Percentiles rank a stretch among this genome's conserved stretches.
Evolutionary conservation across 2,329 filamentous ascomycete genomes (phyloP).

Genomic region (Macrophomina pseudophaseolina): DNA sequence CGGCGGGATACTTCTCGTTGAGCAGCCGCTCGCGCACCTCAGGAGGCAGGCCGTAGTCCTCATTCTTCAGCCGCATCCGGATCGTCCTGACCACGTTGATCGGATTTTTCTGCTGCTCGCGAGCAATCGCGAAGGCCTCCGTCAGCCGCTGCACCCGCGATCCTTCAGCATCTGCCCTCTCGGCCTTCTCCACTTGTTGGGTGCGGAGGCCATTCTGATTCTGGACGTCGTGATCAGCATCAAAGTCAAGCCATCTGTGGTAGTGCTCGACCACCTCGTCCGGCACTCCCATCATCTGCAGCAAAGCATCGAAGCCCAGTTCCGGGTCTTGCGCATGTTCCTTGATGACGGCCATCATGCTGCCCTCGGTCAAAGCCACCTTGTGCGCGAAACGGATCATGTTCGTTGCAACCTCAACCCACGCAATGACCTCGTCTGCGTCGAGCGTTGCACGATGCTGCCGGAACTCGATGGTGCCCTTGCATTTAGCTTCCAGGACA

Average conservation of each 20-base stretch:
- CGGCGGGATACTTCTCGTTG: not conserved
- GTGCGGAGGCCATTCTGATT: not conserved
- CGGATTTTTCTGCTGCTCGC: not conserved
- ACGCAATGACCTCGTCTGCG: constrained; percentile 33
- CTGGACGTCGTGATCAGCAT: not conserved
- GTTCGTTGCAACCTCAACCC: constrained; percentile 33
- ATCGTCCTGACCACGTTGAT: not conserved
- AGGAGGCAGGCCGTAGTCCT: not conserved
- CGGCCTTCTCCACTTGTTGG: not conserved
- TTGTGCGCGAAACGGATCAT: constrained; percentile 10
- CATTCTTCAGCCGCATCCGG: not conserved
- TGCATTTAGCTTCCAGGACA: not conserved
- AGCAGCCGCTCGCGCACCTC: not conserved
- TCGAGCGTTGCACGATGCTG: constrained; percentile 37
- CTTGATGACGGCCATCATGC: not conserved
- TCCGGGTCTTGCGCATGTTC: not conserved
- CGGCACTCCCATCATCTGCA: not conserved
- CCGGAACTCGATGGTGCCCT: constrained; percentile 38
- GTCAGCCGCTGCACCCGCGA: not conserved
- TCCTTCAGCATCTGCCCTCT: not conserved
- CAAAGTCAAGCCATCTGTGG: not conserved
- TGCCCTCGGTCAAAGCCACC: not conserved
- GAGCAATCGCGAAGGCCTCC: not conserved
- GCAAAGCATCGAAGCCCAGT: not conserved
- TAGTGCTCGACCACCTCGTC: constrained; percentile 7